A percentile compares a stretch with the other conserved stretches of the same genome.
phyloP scores from a whole-genome alignment of 2,329 filamentous ascomycete genomes.

The Neonectria faginata region DNA sequence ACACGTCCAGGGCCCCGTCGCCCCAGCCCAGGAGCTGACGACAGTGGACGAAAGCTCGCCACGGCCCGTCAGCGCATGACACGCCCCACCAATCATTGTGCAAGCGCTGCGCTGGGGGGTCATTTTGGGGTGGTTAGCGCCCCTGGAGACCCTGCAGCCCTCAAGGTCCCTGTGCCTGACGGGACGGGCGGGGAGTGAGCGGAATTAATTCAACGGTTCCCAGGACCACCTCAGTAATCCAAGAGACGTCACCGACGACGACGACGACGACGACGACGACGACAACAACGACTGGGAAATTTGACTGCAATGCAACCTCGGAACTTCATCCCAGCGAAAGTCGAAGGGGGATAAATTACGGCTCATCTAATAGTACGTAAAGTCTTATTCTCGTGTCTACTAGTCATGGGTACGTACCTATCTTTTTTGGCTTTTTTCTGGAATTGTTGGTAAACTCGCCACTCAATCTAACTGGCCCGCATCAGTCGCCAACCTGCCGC shows the following conservation, averaged over 20 bases:
- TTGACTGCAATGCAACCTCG: conserved; percentile 1
- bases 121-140: conserved; percentile 1
- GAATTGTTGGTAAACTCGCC: background rate
- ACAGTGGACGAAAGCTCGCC: conserved; percentile 21
- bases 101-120: conserved; percentile 2
- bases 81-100: conserved; percentile 25
- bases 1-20: background rate
- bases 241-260: conserved; percentile 1
- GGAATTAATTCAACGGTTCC: background rate
- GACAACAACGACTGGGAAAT: conserved; percentile 1
- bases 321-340: background rate
- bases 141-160: conserved; percentile 10
- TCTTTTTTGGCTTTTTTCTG: background rate
- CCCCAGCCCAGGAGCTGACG: background rate
- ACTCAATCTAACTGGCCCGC: background rate
- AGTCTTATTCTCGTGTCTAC: background rate
- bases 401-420: background rate
- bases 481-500: background rate
- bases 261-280: background rate
- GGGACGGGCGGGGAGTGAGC: background rate
- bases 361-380: background rate
- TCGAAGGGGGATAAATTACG: background rate
- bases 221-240: background rate
- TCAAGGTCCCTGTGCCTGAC: conserved; percentile 24
- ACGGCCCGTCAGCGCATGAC: conserved; percentile 24